These are phyloP conservation scores for Penicillium brasilianum DNA, from an alignment of 2,329 filamentous ascomycete species.

Conservation along the genomic window DNA sequence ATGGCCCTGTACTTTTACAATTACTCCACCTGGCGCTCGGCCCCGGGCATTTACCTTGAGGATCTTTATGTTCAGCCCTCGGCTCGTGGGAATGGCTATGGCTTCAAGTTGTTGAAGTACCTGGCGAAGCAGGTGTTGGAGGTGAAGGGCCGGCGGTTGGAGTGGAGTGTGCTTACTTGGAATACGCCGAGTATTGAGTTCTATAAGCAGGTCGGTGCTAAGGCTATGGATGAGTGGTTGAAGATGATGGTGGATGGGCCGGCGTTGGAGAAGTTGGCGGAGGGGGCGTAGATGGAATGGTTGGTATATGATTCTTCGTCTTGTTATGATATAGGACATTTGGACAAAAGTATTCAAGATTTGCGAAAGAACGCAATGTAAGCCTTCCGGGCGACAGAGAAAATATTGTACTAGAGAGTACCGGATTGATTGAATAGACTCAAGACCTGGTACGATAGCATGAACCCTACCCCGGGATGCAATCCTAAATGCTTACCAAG, in stretches of 20 bases:
- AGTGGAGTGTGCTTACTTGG: constrained; percentile 93
- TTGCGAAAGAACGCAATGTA: no score
- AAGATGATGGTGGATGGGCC: constrained; percentile 57
- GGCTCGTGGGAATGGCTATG: constrained; percentile 78
- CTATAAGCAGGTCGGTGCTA: constrained; percentile 63
- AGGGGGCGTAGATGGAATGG: constrained; percentile 21
- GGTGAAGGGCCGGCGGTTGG: constrained; percentile 75
- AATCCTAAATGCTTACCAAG: no score
- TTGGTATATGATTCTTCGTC: constrained; percentile 1
- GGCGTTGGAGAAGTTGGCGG: constrained; percentile 48
- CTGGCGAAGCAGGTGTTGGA: constrained; percentile 79
- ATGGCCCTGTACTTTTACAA: constrained; percentile 96
- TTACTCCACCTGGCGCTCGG: constrained; percentile 91
- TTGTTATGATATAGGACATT: not conserved
- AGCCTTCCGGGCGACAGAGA: no score
- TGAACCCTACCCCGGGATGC: no score
- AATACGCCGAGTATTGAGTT: constrained; percentile 90
- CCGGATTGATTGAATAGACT: no score
- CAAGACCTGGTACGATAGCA: no score
- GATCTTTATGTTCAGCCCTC: constrained; percentile 81
- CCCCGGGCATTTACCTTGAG: constrained; percentile 88
- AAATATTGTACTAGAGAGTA: no score
- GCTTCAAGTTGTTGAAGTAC: constrained; percentile 72
- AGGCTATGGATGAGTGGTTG: constrained; percentile 54
- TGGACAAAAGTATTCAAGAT: not conserved